Base-by-base conservation (phyloP, 2,329 filamentous ascomycete genomes). In the Akanthomyces uredinophilus region DNA sequence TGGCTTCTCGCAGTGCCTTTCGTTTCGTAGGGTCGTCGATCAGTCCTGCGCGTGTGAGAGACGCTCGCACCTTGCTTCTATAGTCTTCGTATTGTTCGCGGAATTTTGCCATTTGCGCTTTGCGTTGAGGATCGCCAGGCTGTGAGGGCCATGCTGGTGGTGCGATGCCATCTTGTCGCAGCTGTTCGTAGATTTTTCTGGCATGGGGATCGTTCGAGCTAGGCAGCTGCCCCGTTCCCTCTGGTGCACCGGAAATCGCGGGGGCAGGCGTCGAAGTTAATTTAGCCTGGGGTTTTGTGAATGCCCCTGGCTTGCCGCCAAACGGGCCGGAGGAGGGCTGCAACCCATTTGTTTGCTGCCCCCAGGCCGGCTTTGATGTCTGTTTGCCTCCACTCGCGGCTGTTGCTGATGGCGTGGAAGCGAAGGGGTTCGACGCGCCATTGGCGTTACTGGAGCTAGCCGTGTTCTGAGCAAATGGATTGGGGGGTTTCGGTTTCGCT, bases 21-120 rank as follows among this genome's bases (percentile, higher is more conserved):
- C 82, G 82, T 67, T 85, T 83, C 37, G 87, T 82, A 3, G 86
- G 86, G 65, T 89, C 84, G 70, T 89, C 87, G 61, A 89, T 84
- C 8, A 87, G 74, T 13, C 82, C 83, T 16, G 81, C 84, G 64
- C 79, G 82, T 61, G 86, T 84, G 47, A 89, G 73, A 4, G 82
- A 83, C 16, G 77, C 76, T 55, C 86, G 82, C 8, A 82, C 85
- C 64, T 79, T 81, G 60, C 78, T 78, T 61, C 86, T 79, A 66
- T 87, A 88, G 13, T 73, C 74, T 65, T 84, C 85, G 69, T 83
- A 84, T 20, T 78, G 73, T 54, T 84, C 81, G 50, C 84, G 79
- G 63, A 87, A 82, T 56, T 73, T 76, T 60, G 85, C 80, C 70
- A 87, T 80, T 14, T 77, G 77, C 11, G 72, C 74, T 65, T 82